Evolutionary conservation across 176 grass and related monocot genomes (phyloP).

Genomic region (Oryza meyeriana): DNA sequence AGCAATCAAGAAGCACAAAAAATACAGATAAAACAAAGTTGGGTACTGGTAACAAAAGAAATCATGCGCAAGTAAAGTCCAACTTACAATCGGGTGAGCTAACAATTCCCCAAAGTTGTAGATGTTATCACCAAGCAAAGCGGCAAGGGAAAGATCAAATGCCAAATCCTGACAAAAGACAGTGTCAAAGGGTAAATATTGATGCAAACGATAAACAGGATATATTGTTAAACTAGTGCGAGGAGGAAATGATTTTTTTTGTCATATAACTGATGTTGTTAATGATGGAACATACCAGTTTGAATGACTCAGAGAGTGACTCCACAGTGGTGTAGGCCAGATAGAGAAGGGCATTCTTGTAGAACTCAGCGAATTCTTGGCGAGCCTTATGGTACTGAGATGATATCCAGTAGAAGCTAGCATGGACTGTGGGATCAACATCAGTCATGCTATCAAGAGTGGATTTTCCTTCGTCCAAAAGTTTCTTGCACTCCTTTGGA

Average conservation of each 20-base stretch:
- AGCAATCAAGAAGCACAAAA: background rate
- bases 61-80: background rate
- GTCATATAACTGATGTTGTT: too few relatives aligned
- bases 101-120: background rate
- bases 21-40: background rate
- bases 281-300: background rate
- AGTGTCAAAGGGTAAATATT: background rate
- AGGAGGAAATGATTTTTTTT: background rate
- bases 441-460: background rate
- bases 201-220: background rate
- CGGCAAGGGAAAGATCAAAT: background rate
- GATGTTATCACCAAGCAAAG: background rate
- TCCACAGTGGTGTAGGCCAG: background rate
- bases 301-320: background rate
- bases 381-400: background rate
- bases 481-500: background rate
- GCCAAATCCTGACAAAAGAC: constrained; percentile 25
- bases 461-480: background rate
- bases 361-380: background rate
- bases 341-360: background rate
- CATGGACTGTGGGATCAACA: background rate
- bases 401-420: background rate
- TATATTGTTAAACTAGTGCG: background rate
- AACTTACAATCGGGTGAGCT: constrained; percentile 32
- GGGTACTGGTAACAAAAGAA: background rate